Base-by-base conservation (phyloP, 164 flowering plant genomes). In the Platanus orientalis region DNA sequence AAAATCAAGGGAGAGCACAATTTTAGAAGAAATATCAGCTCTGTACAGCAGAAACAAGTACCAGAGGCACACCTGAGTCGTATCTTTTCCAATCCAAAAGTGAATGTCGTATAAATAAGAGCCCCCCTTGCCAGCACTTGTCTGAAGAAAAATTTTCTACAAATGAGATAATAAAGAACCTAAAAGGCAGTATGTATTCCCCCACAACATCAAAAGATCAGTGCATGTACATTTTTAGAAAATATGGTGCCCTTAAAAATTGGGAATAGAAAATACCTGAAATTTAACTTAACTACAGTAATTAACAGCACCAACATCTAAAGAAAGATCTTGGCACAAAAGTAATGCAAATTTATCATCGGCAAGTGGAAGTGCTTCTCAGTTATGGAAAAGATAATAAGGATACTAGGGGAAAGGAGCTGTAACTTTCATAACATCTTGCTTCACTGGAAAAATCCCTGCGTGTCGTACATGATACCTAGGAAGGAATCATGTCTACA, bases 71-170 rank as follows among this genome's bases (percentile, higher is more conserved):
- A 92, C 99, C 95, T 92, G 98, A 75, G 92, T 92, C 11, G 98
- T 79, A 66, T 95, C 99, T 74, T 86, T 95, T 63, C 99, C 99
- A 69, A 95, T 74, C 99, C 99, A 95, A 70, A 82, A 95, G 79
- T 95, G 99, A 61, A 90, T 87, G 74, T 95, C 97, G 72, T 73
- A 84, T 12, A 82, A 54, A 79, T 83, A 85, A 54, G 92, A 76
- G 51, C 97, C 97, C 49, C 98, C 95, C 69, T 79, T 95, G 39
- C 90, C 86, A 68, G 87, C 65, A 61, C 74, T 67, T 58, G 98
- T 92, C 99, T 95, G 79, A 76, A 81, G 63, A 52, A 60, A 14
- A n/a, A n/a, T 19, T 7, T 32, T 26, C 50, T 54, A 45, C 21
- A 49, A 17, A 32, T 56, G 28, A 66, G 40, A 30, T 40, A 16